Base-by-base conservation (phyloP, 1,284 basidiomycete genomes). In the Heterobasidion annosum region DNA sequence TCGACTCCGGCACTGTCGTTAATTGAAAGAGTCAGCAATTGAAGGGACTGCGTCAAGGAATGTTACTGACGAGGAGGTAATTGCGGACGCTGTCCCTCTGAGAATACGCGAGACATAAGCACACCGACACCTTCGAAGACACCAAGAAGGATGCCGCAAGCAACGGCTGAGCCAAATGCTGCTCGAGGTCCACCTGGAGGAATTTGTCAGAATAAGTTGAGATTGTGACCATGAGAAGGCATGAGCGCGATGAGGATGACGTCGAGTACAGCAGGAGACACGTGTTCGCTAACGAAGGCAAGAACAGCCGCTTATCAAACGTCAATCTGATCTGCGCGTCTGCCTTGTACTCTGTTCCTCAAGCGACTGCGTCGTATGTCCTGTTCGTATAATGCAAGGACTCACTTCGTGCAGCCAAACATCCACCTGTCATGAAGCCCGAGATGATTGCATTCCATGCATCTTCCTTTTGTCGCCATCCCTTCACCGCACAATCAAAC, bases 361-460 rank as follows among this genome's bases (percentile, higher is more conserved):
- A 25, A 3, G 25, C 25, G 25, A 5, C 25, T 25, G 25, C 25
- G 25, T 25, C 25, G 25, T 25, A 25, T 25, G 5, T 5, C 25
- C 25, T 25, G 25, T 47, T 46, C 34, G 10, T 35, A 18, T 50
- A 15, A 48, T 10, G 53, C 47, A 16, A 53, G 44, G 42, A 86
- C 91, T 74, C 70, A 97, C 95, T 91, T 72, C 96, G 83, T 58
- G 92, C 83, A 53, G 97, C 97, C 52, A 99, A 73, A 68, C 91
- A 96, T 55, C 96, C 96, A 72, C 97, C 97, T 33, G 96, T 98
- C 82, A 97, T 82, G 76, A 99, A 99, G 46, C 97, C 96, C 48
- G 96, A 93, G 55, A 97, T 90, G 66, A 99, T 98, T 45, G 94
- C 94, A 69, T 99, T 99, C 94, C 95, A 99, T 52, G 95, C 91